Evolutionary conservation across 164 flowering plant species (phyloP), one percentile per base, ranked within the genome.

Genomic region (Vitis riparia): DNA sequence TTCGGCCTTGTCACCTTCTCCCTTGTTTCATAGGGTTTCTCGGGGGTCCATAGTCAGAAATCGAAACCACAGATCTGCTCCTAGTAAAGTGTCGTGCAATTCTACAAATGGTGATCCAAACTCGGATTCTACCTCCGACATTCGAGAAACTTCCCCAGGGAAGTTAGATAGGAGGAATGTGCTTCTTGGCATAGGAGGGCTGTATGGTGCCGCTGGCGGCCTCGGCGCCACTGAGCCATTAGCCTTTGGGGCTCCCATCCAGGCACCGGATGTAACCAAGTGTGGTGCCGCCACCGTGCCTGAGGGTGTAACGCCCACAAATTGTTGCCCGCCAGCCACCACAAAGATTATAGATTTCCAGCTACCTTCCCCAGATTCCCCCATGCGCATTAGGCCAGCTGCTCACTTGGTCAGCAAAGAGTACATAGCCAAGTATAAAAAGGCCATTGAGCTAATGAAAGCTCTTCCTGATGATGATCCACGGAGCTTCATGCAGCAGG

Each of bases 241-340:
- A 1, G 84, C 87, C 48, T 12, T 68, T 0, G 87, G 78, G 0
- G 76, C 72, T 11, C 85, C 89, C 0, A 19, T 79, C 0, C 16
- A 64, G 7, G 69, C 82, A 3, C 85, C 85, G 13, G 79, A 81
- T 49, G 0, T 77, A 0, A 11, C 69, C 16, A 65, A 71, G 16
- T 86, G 89, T 37, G 82, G 80, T 11, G 10, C 56, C 1, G 80
- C 85, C 0, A 80, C 78, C 37, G 14, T 80, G 9, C 81, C 85
- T 0, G 68, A 73, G 5, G 78, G 78, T 1, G 79, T 68, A 1
- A 37, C 5, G 11, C 71, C 76, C 1, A 30, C 57, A 0, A 75
- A 84, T 55, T 89, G 93, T 58, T 89, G 93, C 77, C 93, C 96
- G 0, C 96, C 93, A 0, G 9, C 63, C 0, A 60, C 88, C 1